Conservation (phyloP, 352 stramenopile species). For the Pythium sukuiense region DNA sequence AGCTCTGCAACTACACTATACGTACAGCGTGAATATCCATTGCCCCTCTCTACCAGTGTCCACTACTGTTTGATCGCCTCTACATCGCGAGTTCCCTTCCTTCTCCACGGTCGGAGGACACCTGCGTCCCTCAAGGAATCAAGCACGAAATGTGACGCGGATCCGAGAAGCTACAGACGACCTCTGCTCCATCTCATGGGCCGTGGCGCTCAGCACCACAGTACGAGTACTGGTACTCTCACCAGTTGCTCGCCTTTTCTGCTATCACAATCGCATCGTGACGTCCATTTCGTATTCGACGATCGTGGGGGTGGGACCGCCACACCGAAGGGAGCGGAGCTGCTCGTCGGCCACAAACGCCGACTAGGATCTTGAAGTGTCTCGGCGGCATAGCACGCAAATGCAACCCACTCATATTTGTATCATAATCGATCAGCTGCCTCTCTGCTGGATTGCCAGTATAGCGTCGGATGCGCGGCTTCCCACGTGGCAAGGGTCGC, state of each 20-base stretch:
- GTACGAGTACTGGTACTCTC: neutral
- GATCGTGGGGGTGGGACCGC: neutral
- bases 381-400: neutral
- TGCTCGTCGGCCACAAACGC: neutral
- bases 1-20: neutral
- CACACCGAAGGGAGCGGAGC: conserved; percentile 1
- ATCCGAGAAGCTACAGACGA: neutral
- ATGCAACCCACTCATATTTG: neutral
- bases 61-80: too few species aligned
- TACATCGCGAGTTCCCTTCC: too few species aligned
- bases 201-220: neutral
- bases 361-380: conserved; percentile 8
- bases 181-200: conserved; percentile 1
- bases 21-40: neutral
- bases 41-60: too few species aligned
- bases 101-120: neutral
- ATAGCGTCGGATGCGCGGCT: neutral
- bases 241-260: neutral
- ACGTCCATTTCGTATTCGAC: neutral
- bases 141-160: neutral
- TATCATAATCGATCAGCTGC: neutral
- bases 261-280: neutral
- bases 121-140: neutral
- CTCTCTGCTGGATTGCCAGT: neutral
- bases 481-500: neutral